Base-by-base conservation (phyloP, 768 basidiomycete species). In the Lepiota brunneoincarnata region DNA sequence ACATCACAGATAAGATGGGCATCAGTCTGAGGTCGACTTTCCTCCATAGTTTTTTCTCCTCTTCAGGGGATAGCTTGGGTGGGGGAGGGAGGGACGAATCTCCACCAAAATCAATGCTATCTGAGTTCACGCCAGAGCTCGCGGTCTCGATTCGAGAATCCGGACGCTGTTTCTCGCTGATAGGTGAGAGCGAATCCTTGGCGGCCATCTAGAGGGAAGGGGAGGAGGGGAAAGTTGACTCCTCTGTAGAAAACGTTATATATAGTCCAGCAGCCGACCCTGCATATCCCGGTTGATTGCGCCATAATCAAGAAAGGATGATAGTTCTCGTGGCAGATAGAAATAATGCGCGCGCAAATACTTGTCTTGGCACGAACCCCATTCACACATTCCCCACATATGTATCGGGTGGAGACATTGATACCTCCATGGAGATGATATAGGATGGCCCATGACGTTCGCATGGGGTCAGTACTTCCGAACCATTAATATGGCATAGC, bases 1-100 rank as follows among this genome's bases (percentile, higher is more conserved):
- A 86, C 73, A 87, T 79, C 41, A 83, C 54, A 2, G 77, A 69
- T 20, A 87, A 65, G 18, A 83, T 82, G 0, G 83, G 81, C 75
- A 84, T 76, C 38, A 85, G 68, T 46, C 80, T 70, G 5, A 74
- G 34, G 57, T 87, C 85, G 20, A 86, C 72, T 67, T 83, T 86
- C 51, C 77, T 66, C 72, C 82, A 82, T 47, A 87, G 65, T 43
- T 63, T 75, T 53, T 67, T 74, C 69, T 86, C 58, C 48, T 60
- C 59, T 5, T 53, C 43, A 26, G 43, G 21, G 0, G 52, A 43
- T 34, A 50, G 45, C 3, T 42, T 43, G 11, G 52, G 41, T 0
- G 45, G 47, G 3, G 31, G 41, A 23, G 52, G 52, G 14, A 53
- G 43, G 6, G 52, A 45, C 4, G 52, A 45, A 4, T 46, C 44